Percentiles rank a stretch among this genome's conserved stretches.
Evolutionary conservation across 2,329 filamentous ascomycete genomes (phyloP).

Genomic region (Colletotrichum truncatum): DNA sequence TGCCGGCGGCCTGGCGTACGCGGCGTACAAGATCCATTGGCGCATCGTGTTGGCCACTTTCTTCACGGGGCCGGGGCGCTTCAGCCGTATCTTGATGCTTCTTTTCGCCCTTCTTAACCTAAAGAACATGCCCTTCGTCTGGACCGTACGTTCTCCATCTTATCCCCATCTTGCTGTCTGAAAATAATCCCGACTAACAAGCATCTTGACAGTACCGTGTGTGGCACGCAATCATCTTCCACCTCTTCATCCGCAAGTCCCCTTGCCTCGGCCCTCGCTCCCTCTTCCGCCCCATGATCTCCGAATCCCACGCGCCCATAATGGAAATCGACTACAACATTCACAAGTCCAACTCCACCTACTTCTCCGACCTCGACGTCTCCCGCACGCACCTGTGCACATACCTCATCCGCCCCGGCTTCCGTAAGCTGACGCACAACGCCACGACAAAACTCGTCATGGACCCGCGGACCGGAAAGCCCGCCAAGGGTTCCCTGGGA

Average conservation of each 20-base stretch:
- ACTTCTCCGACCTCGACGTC: slow-evolving; percentile 87
- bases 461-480: slow-evolving; percentile 55
- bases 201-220: slow-evolving; percentile 59
- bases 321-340: slow-evolving; percentile 89
- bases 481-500: slow-evolving; percentile 62
- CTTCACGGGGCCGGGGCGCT: slow-evolving; percentile 63
- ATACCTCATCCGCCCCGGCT: slow-evolving; percentile 69
- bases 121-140: slow-evolving; percentile 79
- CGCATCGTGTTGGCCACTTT: slow-evolving; percentile 49
- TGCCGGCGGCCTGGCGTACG: slow-evolving; percentile 55
- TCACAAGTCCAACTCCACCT: slow-evolving; percentile 86
- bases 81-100: slow-evolving; percentile 61
- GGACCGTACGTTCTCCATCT: slow-evolving; percentile 71
- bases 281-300: slow-evolving; percentile 78
- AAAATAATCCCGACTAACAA: neutral
- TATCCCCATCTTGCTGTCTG: neutral
- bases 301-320: slow-evolving; percentile 71
- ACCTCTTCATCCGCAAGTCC: slow-evolving; percentile 59
- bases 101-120: slow-evolving; percentile 70
- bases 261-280: slow-evolving; percentile 65
- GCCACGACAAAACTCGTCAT: slow-evolving; percentile 57
- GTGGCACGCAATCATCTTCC: slow-evolving; percentile 64
- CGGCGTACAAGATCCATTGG: slow-evolving; percentile 56
- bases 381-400: slow-evolving; percentile 83
- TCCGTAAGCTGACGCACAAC: slow-evolving; percentile 62